Conservation (phyloP, 768 basidiomycete species). For the Austroboletus festivus region DNA sequence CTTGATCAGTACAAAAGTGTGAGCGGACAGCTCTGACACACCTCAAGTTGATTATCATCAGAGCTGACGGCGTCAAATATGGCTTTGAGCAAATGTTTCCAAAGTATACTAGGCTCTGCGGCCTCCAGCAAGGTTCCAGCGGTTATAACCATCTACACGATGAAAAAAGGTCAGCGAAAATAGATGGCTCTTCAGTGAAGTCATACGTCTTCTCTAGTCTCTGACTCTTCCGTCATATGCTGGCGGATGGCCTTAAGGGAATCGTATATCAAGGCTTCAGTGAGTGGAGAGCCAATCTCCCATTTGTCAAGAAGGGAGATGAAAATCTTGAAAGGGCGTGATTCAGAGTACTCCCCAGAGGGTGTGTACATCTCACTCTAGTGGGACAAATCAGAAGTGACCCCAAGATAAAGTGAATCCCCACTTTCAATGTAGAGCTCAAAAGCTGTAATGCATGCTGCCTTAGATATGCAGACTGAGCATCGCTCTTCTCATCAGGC, state of each 20-base stretch:
- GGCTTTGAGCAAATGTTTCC: conserved; percentile 68
- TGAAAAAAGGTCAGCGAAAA: conserved; percentile 1
- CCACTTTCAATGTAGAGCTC: conserved; percentile 63
- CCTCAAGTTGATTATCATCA: conserved; percentile 46
- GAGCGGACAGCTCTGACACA: conserved; percentile 24
- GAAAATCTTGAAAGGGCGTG: conserved; percentile 92
- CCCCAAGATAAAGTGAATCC: conserved; percentile 5
- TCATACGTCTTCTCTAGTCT: conserved; percentile 61
- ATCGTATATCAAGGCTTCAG: conserved; percentile 76
- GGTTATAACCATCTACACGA: conserved; percentile 65
- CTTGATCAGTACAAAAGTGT: conserved; percentile 3
- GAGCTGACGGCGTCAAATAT: conserved; percentile 55
- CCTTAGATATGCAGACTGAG: conserved; percentile 69
- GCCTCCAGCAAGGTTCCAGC: conserved; percentile 88
- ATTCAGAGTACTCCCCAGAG: conserved; percentile 69
- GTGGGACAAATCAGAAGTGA: conserved; percentile 11
- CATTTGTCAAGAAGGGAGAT: conserved; percentile 94
- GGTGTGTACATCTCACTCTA: conserved; percentile 78
- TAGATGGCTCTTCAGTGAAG: neutral
- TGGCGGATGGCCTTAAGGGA: conserved; percentile 69
- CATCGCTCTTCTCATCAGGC: conserved; percentile 70
- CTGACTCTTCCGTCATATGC: conserved; percentile 49
- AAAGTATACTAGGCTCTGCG: conserved; percentile 84
- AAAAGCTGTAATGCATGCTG: conserved; percentile 72
- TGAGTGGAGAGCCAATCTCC: conserved; percentile 86